phyloP scores from a whole-genome alignment of 345 rosid genomes.

The Limnanthes douglasii region DNA sequence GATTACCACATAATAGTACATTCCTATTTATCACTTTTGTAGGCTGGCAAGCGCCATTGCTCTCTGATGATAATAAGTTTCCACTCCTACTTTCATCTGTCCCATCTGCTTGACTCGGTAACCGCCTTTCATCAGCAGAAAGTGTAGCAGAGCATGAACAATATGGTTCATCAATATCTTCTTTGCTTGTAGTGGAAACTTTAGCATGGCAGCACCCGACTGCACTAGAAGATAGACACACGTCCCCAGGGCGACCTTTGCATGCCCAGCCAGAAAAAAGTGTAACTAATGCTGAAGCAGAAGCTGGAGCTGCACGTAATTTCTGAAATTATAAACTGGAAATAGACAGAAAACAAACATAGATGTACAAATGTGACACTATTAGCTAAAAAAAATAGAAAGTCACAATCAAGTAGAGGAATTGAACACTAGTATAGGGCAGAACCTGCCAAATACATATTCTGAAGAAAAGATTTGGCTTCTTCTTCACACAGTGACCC shows the following conservation, averaged over 20 bases:
- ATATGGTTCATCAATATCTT: slow-evolving; percentile 45
- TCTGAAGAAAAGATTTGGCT: slow-evolving; percentile 52
- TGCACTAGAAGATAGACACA: slow-evolving; percentile 48
- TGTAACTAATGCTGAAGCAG: slow-evolving; percentile 55
- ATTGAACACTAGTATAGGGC: slow-evolving; percentile 4
- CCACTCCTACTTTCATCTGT: slow-evolving; percentile 12
- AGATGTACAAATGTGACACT: slow-evolving; percentile 5
- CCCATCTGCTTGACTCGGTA: too few relatives aligned
- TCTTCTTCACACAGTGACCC: slow-evolving; percentile 56
- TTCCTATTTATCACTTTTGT: too few relatives aligned
- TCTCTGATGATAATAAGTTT: slow-evolving; percentile 13
- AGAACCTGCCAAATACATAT: slow-evolving; percentile 73
- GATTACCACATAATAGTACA: slow-evolving; percentile 24
- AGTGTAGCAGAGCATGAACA: slow-evolving; percentile 29
- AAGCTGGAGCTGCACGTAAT: slow-evolving; percentile 67
- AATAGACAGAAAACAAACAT: slow-evolving; percentile 12
- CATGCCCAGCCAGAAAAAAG: slow-evolving; percentile 97
- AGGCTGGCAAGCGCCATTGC: slow-evolving; percentile 14
- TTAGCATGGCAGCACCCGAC: slow-evolving; percentile 43
- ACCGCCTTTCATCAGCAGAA: slow-evolving; percentile 20
- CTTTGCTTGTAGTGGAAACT: slow-evolving; percentile 17
- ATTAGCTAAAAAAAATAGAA: slow-evolving; percentile 4
- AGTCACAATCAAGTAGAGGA: neutral
- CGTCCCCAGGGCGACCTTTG: slow-evolving; percentile 55
- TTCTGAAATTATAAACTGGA: too few relatives aligned